These are phyloP conservation scores for Bertia moriformis DNA, from an alignment of 2,329 filamentous ascomycete genomes.

Conservation along the genomic window DNA sequence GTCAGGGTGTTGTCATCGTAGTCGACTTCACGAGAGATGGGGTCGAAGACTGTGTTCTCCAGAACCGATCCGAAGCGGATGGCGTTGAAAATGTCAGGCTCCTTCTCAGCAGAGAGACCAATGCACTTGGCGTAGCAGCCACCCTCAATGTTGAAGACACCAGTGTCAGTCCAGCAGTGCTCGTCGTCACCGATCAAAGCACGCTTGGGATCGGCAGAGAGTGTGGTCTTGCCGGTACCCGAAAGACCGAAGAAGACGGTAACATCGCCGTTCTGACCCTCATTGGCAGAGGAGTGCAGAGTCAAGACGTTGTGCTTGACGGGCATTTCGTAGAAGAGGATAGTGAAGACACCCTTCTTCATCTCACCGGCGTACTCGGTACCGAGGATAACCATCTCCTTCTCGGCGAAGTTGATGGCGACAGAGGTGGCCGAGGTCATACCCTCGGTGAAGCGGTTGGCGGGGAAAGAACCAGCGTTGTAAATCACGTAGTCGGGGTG, in stretches of 20 bases:
- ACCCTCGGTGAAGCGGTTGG: slow-evolving; percentile 92
- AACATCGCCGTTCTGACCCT: slow-evolving; percentile 86
- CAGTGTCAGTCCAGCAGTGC: slow-evolving; percentile 96
- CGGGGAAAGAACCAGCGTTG: slow-evolving; percentile 96
- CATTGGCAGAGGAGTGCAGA: slow-evolving; percentile 94
- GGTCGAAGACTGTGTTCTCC: slow-evolving; percentile 97
- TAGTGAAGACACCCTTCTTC: slow-evolving; percentile 98
- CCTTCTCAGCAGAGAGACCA: slow-evolving; percentile 93
- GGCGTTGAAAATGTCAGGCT: slow-evolving; percentile 91
- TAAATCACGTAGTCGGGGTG: slow-evolving; percentile 99
- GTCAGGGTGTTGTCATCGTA: slow-evolving; percentile 91
- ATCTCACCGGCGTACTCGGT: slow-evolving; percentile 97
- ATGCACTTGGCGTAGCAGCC: slow-evolving; percentile 99
- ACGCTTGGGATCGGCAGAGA: slow-evolving; percentile 93
- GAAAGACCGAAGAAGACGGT: slow-evolving; percentile 99
- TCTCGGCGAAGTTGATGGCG: slow-evolving; percentile 96
- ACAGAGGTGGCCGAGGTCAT: slow-evolving; percentile 99
- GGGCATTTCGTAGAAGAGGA: slow-evolving; percentile 99
- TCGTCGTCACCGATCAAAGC: slow-evolving; percentile 95
- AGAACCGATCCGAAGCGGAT: slow-evolving; percentile 95
- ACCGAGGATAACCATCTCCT: slow-evolving; percentile 99
- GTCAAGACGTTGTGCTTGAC: slow-evolving; percentile 99
- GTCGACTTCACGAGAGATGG: slow-evolving; percentile 74
- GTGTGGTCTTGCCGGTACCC: slow-evolving; percentile 94
- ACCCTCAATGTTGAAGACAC: slow-evolving; percentile 99